These are phyloP conservation scores for Lentinula boryana DNA, from an alignment of 768 basidiomycete species.

Conservation along the genomic window DNA sequence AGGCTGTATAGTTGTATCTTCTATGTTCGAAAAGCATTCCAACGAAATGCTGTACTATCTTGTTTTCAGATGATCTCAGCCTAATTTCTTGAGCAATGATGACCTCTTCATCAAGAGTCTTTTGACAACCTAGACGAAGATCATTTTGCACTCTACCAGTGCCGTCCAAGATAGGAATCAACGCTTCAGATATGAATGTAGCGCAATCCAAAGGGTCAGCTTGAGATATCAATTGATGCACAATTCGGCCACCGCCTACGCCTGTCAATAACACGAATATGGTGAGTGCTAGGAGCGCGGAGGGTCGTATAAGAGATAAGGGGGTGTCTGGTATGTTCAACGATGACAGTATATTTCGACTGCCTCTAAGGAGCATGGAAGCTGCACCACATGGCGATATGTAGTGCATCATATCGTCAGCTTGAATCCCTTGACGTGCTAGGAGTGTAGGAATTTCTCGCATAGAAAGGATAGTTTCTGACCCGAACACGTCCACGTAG, in stretches of 20 bases:
- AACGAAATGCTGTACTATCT: conserved; percentile 34
- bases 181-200: conserved; percentile 31
- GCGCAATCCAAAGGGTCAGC: conserved; percentile 35
- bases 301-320: conserved; percentile 20
- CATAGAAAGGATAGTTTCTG: conserved; percentile 24
- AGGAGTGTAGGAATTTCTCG: conserved; percentile 26
- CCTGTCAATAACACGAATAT: conserved; percentile 32
- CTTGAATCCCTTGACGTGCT: conserved; percentile 17
- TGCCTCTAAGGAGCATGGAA: conserved; percentile 28
- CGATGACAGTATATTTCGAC: conserved; percentile 18
- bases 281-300: conserved; percentile 26
- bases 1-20: conserved; percentile 33
- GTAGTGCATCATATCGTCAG: conserved; percentile 13
- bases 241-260: conserved; percentile 20
- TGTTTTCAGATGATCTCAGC: conserved; percentile 13
- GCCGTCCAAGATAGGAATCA: conserved; percentile 26
- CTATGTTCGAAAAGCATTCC: conserved; percentile 42
- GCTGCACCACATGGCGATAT: conserved; percentile 21
- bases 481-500: conserved; percentile 44
- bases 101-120: conserved; percentile 24
- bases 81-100: conserved; percentile 18
- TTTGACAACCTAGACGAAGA: conserved; percentile 18
- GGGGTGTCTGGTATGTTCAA: conserved; percentile 6
- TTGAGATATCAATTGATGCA: conserved; percentile 24
- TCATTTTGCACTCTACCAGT: conserved; percentile 5